A percentile compares a stretch with the other conserved stretches of the same genome.
phyloP scores from a whole-genome alignment of 495 filamentous ascomycete species.

The Tetracladium marchalianum region DNA sequence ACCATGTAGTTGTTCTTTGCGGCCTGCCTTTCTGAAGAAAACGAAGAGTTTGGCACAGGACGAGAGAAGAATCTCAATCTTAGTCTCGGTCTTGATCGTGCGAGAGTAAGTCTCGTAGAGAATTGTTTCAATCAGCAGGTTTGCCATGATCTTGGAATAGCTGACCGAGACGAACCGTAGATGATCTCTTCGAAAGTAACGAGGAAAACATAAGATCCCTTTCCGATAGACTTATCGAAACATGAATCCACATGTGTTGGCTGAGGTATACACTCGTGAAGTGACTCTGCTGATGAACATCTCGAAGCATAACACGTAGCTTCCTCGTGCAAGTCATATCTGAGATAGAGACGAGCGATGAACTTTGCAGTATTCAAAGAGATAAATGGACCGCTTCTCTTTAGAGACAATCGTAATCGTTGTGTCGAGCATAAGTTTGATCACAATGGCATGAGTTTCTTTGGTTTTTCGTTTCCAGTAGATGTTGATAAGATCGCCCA shows the following conservation, averaged over 20 bases:
- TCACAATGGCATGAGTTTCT: slow-evolving; percentile 33
- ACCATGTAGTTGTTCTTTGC: slow-evolving; percentile 32
- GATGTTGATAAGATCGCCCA: slow-evolving; percentile 42
- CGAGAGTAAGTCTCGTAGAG: slow-evolving; percentile 47
- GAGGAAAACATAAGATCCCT: slow-evolving; percentile 45
- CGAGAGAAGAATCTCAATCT: slow-evolving; percentile 36
- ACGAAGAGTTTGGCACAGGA: slow-evolving; percentile 40
- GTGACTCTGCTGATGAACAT: slow-evolving; percentile 47
- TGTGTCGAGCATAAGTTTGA: slow-evolving; percentile 35
- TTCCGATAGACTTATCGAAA: slow-evolving; percentile 27
- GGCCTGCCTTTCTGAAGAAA: slow-evolving; percentile 40
- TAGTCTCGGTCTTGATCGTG: slow-evolving; percentile 28
- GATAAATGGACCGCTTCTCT: slow-evolving; percentile 35
- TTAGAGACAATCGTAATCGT: slow-evolving; percentile 41
- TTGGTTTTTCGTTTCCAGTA: slow-evolving; percentile 36
- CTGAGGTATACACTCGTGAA: slow-evolving; percentile 24
- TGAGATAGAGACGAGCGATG: slow-evolving; percentile 45
- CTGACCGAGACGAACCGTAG: slow-evolving; percentile 28
- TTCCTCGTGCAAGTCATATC: slow-evolving; percentile 38
- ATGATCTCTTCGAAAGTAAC: slow-evolving; percentile 39
- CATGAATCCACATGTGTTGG: slow-evolving; percentile 21
- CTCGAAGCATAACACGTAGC: slow-evolving; percentile 42
- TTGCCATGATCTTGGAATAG: slow-evolving; percentile 46
- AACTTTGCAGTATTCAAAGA: slow-evolving; percentile 42
- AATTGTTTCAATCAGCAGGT: slow-evolving; percentile 44